Evolutionary conservation across 257 asterid species (phyloP), one percentile per base, ranked within the genome.

Genomic region (Thymus quinquecostatus): DNA sequence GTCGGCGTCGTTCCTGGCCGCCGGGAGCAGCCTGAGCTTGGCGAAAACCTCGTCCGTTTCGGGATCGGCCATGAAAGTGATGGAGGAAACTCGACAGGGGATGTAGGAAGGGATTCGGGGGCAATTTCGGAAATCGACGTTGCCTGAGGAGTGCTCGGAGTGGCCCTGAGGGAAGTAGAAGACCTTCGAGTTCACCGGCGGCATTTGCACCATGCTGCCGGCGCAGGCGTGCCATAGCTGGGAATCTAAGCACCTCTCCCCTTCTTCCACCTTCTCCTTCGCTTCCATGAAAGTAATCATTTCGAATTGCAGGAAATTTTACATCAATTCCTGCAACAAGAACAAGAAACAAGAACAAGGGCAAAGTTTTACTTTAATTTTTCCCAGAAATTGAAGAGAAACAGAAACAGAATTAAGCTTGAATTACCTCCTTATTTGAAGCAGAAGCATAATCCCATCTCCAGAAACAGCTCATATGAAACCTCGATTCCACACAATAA

Each of bases 211-310:
- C 97, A 91, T 89, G 77, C 90, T 84, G 32, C 99, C 99, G 40
- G 97, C 99, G 82, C 99, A 94, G 55, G 97, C 99, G 76, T 91
- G 97, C 97, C 99, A 94, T n/a, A 94, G 55, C 75, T 86, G 99
- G 71, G 97, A 85, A 81, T 89, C 99, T 78, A 94, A 79, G 64
- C 90, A 82, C 33, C 77, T 87, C 59, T 81, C 96, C 21, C 77
- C 67, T 79, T 87, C 96, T 71, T 82, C 79, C 77, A 58, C 67
- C 34, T 75, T 79, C 6, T 86, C 96, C 71, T 81, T 89, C 1
- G 94, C 64, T 28, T 88, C 97, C 88, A 86, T 83, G 66, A 89
- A 83, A 1, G 91, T 80, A 66, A 84, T 86, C 95, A 90, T 87
- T 48, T 64, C 66, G 56, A 73, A 63, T 27, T 0, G 44, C 21